Evolutionary conservation across 805 yeast genomes (phyloP).

Genomic region (Candida oleophila): DNA sequence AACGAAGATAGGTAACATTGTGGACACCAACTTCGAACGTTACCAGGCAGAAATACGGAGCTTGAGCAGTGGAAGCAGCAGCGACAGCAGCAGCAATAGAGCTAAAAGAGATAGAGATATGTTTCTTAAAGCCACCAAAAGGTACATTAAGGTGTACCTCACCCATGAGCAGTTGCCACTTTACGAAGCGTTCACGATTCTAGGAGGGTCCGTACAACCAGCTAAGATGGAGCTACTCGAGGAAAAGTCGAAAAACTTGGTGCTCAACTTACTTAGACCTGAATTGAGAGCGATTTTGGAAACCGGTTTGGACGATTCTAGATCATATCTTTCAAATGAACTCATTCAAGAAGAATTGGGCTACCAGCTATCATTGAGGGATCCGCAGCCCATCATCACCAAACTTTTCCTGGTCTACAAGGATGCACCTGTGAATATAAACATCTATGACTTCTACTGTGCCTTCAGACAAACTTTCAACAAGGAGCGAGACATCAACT

Average conservation of each 20-base stretch:
- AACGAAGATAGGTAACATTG: neutral
- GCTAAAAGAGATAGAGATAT: neutral
- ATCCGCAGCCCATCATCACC: slow-evolving; percentile 45
- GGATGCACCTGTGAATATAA: slow-evolving; percentile 72
- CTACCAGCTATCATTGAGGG: slow-evolving; percentile 5
- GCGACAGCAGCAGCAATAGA: no score
- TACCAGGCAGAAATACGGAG: neutral
- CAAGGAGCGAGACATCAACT: slow-evolving; percentile 17
- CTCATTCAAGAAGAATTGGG: slow-evolving; percentile 8
- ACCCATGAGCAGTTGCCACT: slow-evolving; percentile 22
- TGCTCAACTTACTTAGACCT: slow-evolving; percentile 39
- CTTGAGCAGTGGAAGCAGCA: neutral
- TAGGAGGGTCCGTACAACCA: slow-evolving; percentile 25
- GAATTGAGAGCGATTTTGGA: slow-evolving; percentile 31
- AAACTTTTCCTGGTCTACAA: slow-evolving; percentile 67
- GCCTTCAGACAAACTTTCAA: slow-evolving; percentile 56
- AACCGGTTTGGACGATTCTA: slow-evolving; percentile 29
- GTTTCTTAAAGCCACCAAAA: neutral
- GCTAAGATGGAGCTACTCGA: slow-evolving; percentile 19
- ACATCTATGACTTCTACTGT: slow-evolving; percentile 63
- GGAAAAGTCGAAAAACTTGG: slow-evolving; percentile 38
- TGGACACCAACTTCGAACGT: neutral
- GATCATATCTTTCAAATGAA: slow-evolving; percentile 18
- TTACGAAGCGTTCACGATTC: slow-evolving; percentile 43
- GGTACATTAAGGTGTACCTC: slow-evolving; percentile 1